Evolutionary conservation across 78 protist species (phyloP).

Genomic region (Dictyostelium brefeldianum): DNA sequence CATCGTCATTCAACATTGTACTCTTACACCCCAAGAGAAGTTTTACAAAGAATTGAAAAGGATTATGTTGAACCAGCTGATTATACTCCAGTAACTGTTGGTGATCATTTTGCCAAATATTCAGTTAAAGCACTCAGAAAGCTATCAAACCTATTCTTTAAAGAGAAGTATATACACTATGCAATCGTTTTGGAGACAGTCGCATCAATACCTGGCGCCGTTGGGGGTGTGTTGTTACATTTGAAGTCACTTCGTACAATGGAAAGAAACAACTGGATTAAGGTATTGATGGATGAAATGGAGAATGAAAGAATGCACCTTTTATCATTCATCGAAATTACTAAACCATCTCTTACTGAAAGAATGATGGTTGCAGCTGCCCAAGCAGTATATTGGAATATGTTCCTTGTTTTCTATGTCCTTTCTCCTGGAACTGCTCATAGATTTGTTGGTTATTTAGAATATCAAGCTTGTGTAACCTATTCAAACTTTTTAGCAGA

Average conservation of each 20-base stretch:
- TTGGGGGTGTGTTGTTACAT: slow-evolving; percentile 90
- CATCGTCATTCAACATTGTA: slow-evolving; percentile 44
- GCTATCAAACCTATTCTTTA: slow-evolving; percentile 52
- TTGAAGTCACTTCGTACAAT: slow-evolving; percentile 87
- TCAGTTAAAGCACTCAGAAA: slow-evolving; percentile 48
- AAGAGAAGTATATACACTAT: slow-evolving; percentile 63
- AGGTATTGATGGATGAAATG: slow-evolving; percentile 86
- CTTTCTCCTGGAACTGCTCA: slow-evolving; percentile 82
- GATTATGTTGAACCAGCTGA: slow-evolving; percentile 10
- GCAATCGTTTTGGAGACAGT: slow-evolving; percentile 75
- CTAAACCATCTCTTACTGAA: slow-evolving; percentile 51
- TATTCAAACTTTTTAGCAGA: slow-evolving; percentile 58
- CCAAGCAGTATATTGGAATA: slow-evolving; percentile 79
- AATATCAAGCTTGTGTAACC: not conserved
- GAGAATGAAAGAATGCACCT: slow-evolving; percentile 97
- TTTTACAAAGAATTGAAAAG: slow-evolving; percentile 7
- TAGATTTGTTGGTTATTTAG: slow-evolving; percentile 90
- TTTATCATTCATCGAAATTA: slow-evolving; percentile 82
- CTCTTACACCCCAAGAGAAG: slow-evolving; percentile 5
- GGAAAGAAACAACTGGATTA: slow-evolving; percentile 89
- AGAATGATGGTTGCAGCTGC: slow-evolving; percentile 47
- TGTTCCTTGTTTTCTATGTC: slow-evolving; percentile 63
- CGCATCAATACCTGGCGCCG: slow-evolving; percentile 95
- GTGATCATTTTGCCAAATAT: slow-evolving; percentile 42
- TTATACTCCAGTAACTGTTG: not conserved